Percentiles rank a stretch among this genome's conserved stretches.
Conservation (phyloP, 805 yeast genomes). For the Metschnikowia borealis region DNA sequence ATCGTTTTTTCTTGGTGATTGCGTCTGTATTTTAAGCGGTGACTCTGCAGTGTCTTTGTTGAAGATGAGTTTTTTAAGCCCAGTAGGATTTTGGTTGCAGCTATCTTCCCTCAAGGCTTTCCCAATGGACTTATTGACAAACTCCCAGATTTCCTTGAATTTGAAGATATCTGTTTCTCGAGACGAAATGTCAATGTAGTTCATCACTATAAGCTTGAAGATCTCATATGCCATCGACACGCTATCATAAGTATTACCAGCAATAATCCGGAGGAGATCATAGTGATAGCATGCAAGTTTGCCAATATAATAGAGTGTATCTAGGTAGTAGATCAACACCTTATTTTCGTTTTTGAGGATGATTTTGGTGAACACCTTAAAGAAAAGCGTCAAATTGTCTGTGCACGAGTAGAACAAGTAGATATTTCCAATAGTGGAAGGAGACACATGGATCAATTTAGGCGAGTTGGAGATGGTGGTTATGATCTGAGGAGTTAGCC, state of each 20-base stretch:
- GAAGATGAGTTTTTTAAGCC: slow-evolving; percentile 13
- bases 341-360: slow-evolving; percentile 38
- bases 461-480: slow-evolving; percentile 30
- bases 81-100: neutral
- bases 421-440: slow-evolving; percentile 26
- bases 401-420: slow-evolving; percentile 35
- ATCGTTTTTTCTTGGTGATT: slow-evolving; percentile 19
- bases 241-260: slow-evolving; percentile 25
- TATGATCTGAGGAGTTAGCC: slow-evolving; percentile 45
- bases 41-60: slow-evolving; percentile 30
- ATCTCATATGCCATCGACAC: slow-evolving; percentile 32
- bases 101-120: slow-evolving; percentile 11
- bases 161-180: slow-evolving; percentile 33
- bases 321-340: slow-evolving; percentile 39
- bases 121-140: slow-evolving; percentile 27
- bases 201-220: slow-evolving; percentile 30
- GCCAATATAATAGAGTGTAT: slow-evolving; percentile 34
- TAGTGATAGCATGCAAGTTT: slow-evolving; percentile 21
- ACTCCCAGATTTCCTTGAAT: slow-evolving; percentile 34
- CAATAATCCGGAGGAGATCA: slow-evolving; percentile 29
- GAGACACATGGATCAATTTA: slow-evolving; percentile 33
- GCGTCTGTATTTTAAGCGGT: slow-evolving; percentile 30
- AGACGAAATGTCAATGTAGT: slow-evolving; percentile 31
- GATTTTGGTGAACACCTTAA: slow-evolving; percentile 31
- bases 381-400: slow-evolving; percentile 40